phyloP scores from a whole-genome alignment of 2,329 filamentous ascomycete species.

The Colletotrichum sp. region DNA sequence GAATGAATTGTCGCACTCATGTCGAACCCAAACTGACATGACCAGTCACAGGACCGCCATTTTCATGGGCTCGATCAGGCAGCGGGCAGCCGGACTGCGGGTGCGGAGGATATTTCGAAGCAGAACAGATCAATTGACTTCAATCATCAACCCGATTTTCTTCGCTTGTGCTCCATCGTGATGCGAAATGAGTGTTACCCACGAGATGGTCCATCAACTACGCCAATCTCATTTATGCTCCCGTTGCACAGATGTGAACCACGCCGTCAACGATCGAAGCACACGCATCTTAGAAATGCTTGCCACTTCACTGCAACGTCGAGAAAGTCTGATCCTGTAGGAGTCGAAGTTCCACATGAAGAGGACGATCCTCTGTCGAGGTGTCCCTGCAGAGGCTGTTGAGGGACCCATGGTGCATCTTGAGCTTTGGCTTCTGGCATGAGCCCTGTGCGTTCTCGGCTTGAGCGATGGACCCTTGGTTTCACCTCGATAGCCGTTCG shows the following conservation, averaged over 20 bases:
- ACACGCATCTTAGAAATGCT: neutral
- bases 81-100: neutral
- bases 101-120: neutral
- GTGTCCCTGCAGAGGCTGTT: neutral
- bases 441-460: neutral
- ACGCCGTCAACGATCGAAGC: neutral
- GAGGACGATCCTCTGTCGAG: rapidly evolving
- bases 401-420: neutral
- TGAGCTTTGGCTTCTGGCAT: neutral
- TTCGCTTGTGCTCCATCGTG: neutral
- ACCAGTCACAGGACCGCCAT: neutral
- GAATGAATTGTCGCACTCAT: neutral
- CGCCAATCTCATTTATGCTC: neutral
- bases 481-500: neutral
- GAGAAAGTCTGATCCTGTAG: neutral
- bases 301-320: neutral
- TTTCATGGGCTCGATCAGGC: no score
- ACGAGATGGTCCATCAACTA: neutral
- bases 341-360: neutral
- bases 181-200: neutral
- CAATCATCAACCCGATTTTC: neutral
- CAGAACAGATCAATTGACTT: neutral
- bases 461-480: neutral
- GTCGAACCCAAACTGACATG: neutral
- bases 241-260: neutral